phyloP scores from a whole-genome alignment of 768 basidiomycete genomes.

The Termitomyces sp. region DNA sequence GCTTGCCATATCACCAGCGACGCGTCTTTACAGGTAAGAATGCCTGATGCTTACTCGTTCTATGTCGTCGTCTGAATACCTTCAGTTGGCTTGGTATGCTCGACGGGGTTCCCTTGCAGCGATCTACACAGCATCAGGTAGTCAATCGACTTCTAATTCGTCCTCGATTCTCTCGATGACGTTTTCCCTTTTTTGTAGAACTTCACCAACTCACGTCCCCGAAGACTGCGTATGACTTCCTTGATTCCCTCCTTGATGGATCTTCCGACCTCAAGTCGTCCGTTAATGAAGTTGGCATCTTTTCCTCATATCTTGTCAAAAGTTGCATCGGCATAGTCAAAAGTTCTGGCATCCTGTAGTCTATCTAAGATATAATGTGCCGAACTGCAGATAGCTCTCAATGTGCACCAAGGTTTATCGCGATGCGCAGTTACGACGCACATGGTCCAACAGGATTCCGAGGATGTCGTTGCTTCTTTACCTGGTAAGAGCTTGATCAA shows the following conservation, averaged over 20 bases:
- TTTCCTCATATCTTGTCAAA: slow-evolving; percentile 54
- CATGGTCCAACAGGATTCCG: not conserved
- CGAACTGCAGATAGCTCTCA: not conserved
- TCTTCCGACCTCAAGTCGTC: slow-evolving; percentile 40
- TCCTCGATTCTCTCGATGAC: not conserved
- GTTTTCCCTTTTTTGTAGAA: slow-evolving; percentile 34
- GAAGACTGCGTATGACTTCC: slow-evolving; percentile 56
- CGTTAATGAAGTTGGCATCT: slow-evolving; percentile 48
- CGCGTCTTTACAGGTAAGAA: slow-evolving; percentile 48
- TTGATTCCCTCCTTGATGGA: slow-evolving; percentile 56
- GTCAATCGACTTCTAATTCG: not conserved
- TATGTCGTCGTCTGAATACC: not conserved
- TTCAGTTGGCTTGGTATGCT: slow-evolving; percentile 69
- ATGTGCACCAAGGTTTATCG: not conserved
- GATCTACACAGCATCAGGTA: slow-evolving; percentile 70
- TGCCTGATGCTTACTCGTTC: not conserved
- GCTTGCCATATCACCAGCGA: slow-evolving; percentile 61
- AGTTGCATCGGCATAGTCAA: slow-evolving; percentile 72
- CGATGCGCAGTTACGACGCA: not conserved
- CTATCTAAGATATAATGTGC: not conserved
- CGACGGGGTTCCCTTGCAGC: slow-evolving; percentile 59
- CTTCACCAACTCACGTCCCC: slow-evolving; percentile 82
- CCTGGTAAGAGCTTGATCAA: not conserved
- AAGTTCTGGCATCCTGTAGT: slow-evolving; percentile 53
- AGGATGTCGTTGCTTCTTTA: not conserved